Percentiles rank a stretch among this genome's conserved stretches.
Conservation (phyloP, 495 filamentous ascomycete species). For the Corynascus novoguineensis region DNA sequence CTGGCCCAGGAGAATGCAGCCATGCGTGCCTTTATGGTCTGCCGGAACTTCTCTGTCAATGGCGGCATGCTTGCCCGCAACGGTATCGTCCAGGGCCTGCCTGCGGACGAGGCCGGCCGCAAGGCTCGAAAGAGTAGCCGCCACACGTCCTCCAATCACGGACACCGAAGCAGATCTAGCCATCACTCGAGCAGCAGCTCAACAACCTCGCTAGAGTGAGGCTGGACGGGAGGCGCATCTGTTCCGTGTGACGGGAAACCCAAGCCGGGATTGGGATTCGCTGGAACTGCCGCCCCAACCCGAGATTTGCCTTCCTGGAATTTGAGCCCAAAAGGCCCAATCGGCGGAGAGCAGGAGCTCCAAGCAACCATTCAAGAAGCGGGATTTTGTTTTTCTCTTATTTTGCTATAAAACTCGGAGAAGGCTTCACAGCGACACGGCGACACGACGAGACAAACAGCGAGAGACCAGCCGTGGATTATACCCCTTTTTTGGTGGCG, state of each 20-base stretch:
- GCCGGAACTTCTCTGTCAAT: slow-evolving; percentile 97
- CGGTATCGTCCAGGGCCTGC: slow-evolving; percentile 82
- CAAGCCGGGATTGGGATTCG: slow-evolving; percentile 15
- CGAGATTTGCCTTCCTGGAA: neutral
- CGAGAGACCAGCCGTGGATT: slow-evolving; percentile 19
- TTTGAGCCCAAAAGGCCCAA: slow-evolving; percentile 7
- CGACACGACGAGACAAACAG: slow-evolving; percentile 15
- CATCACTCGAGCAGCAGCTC: slow-evolving; percentile 55
- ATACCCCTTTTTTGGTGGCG: slow-evolving; percentile 27
- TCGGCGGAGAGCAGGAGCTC: slow-evolving; percentile 5
- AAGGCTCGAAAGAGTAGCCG: slow-evolving; percentile 43
- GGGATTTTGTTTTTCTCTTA: slow-evolving; percentile 19
- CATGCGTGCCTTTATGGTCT: slow-evolving; percentile 95
- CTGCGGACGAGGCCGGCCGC: slow-evolving; percentile 52
- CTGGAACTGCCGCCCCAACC: no score
- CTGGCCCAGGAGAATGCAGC: slow-evolving; percentile 92
- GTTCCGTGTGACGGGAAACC: slow-evolving; percentile 3
- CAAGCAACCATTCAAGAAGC: slow-evolving; percentile 6
- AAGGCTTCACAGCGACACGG: slow-evolving; percentile 44
- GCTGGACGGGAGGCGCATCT: slow-evolving; percentile 11
- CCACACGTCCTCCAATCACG: slow-evolving; percentile 38
- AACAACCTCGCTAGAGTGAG: slow-evolving; percentile 49
- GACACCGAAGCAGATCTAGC: slow-evolving; percentile 38
- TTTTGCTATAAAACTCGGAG: slow-evolving; percentile 42
- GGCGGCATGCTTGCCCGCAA: slow-evolving; percentile 83